These are phyloP conservation scores for Ceratobasidium sp. DNA, from an alignment of 1,284 basidiomycete species.

Conservation along the genomic window DNA sequence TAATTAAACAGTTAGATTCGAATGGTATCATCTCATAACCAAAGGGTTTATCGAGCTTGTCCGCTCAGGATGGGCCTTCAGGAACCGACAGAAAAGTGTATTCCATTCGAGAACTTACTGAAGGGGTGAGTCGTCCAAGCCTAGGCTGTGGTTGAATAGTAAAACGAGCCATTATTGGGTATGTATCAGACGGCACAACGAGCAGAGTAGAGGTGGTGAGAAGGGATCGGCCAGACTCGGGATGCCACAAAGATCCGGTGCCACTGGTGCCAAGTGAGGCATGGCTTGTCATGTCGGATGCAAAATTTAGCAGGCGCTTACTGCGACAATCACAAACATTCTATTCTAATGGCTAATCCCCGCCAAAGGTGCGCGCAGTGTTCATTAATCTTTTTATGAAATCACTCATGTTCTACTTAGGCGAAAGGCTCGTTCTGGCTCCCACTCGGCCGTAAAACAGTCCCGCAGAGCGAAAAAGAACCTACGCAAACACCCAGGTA, in stretches of 20 bases:
- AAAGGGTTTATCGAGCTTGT: neutral
- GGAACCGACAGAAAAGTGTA: neutral
- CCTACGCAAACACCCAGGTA: conserved; percentile 78
- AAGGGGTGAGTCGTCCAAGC: neutral
- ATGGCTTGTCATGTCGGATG: neutral
- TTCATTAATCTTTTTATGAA: neutral
- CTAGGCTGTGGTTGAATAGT: conserved; percentile 10
- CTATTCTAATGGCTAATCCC: conserved; percentile 81
- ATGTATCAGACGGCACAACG: neutral
- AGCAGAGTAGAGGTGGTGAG: conserved; percentile 5
- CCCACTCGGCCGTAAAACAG: conserved; percentile 71
- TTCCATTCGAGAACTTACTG: neutral
- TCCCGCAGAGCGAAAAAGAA: conserved; percentile 73
- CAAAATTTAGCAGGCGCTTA: conserved; percentile 31
- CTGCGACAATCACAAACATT: neutral
- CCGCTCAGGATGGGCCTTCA: neutral
- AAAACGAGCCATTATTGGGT: conserved; percentile 10
- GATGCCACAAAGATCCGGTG: conserved; percentile 11
- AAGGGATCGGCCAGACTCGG: conserved; percentile 23
- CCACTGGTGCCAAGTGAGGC: conserved; percentile 3
- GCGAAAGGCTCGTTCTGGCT: conserved; percentile 75
- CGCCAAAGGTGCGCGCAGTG: conserved; percentile 61
- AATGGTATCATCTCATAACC: neutral
- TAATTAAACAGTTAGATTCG: neutral
- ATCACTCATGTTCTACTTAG: conserved; percentile 45